Conservation (phyloP, 148 eudicot genomes). For the Heliosperma pusillum region DNA sequence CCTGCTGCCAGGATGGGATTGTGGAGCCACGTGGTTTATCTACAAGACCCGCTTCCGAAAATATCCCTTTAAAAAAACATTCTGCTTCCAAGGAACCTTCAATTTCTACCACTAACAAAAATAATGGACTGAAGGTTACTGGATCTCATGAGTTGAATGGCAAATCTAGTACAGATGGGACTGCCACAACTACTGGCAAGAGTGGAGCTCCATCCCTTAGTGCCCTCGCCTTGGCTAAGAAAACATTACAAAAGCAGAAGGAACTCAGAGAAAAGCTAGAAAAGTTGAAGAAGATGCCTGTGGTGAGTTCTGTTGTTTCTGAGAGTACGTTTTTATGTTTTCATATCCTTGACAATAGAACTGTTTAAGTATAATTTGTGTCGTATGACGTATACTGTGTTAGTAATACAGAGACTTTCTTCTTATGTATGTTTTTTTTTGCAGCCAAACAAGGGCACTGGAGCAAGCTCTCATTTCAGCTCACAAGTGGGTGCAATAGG, state of each 20-base stretch:
- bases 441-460: constrained; percentile 57
- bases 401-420: background rate
- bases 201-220: constrained; percentile 70
- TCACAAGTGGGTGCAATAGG: constrained; percentile 39
- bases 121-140: constrained; percentile 94
- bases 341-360: background rate
- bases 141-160: constrained; percentile 99
- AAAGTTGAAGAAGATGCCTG: constrained; percentile 65
- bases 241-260: constrained; percentile 74
- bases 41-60: constrained; percentile 41
- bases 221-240: constrained; percentile 83
- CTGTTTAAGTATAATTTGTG: background rate
- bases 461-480: constrained; percentile 29
- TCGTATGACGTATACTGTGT: background rate
- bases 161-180: constrained; percentile 99
- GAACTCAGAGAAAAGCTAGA: constrained; percentile 59
- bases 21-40: constrained; percentile 37
- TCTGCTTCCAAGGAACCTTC: constrained; percentile 86
- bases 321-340: background rate
- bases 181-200: constrained; percentile 65
- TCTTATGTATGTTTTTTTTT: constrained; percentile 6
- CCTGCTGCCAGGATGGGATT: constrained; percentile 47
- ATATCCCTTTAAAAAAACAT: constrained; percentile 37
- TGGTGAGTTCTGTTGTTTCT: constrained; percentile 42
- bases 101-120: constrained; percentile 92